Percentiles rank a stretch among this genome's conserved stretches.
Conservation (phyloP, 176 grass and related monocot genomes). For the Poa pratensis region DNA sequence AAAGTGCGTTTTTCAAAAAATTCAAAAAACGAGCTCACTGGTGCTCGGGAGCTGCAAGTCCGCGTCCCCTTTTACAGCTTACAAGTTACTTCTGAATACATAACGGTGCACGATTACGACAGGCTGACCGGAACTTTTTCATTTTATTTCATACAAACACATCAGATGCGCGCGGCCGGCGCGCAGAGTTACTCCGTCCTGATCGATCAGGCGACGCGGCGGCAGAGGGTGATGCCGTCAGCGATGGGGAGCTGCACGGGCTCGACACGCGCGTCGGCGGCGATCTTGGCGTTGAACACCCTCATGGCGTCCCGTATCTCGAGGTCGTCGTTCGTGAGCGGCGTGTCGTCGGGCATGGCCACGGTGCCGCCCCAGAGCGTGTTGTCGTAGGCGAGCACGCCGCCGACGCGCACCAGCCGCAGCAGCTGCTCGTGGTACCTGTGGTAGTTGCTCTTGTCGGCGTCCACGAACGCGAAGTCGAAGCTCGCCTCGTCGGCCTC, state of each 20-base stretch:
- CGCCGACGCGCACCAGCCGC: conserved; percentile 62
- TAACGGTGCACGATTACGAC: too few relatives aligned
- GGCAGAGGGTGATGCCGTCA: conserved; percentile 69
- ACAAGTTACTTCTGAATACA: too few relatives aligned
- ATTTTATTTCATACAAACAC: too few relatives aligned
- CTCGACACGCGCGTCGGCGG: conserved; percentile 51
- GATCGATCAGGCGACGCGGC: conserved; percentile 51
- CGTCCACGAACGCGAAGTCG: conserved; percentile 79
- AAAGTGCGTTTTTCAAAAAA: too few relatives aligned
- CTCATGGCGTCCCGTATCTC: background rate
- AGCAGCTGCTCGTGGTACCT: conserved; percentile 64
- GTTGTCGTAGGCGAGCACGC: conserved; percentile 81
- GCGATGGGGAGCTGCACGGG: conserved; percentile 60
- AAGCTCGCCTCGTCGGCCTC: conserved; percentile 42
- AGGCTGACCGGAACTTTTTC: too few relatives aligned
- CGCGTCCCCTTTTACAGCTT: too few relatives aligned
- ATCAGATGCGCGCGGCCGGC: too few relatives aligned
- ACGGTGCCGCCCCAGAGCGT: conserved; percentile 69
- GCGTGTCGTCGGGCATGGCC: conserved; percentile 39
- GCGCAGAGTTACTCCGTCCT: too few relatives aligned
- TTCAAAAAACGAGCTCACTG: too few relatives aligned
- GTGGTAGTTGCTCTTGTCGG: conserved; percentile 63
- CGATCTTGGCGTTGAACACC: conserved; percentile 60
- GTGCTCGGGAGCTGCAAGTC: too few relatives aligned
- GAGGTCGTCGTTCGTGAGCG: conserved; percentile 3